phyloP scores from a whole-genome alignment of 495 filamentous ascomycete species.

The Talaromyces proteolyticus region DNA sequence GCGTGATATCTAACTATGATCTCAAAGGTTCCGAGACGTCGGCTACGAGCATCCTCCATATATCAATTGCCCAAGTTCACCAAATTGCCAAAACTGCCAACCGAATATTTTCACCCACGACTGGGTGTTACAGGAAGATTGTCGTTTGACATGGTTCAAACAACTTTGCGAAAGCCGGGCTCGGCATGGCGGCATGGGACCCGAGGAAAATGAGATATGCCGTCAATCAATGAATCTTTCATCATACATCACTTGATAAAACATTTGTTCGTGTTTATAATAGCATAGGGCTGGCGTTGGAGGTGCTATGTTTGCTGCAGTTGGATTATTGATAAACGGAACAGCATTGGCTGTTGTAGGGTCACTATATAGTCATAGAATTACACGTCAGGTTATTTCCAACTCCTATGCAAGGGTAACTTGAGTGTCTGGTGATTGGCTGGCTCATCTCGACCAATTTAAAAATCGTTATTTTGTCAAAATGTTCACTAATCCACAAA shows the following conservation, averaged over 20 bases:
- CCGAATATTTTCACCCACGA: slow-evolving; percentile 84
- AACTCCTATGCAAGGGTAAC: too few species aligned
- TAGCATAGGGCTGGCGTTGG: neutral
- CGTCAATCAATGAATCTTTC: neutral
- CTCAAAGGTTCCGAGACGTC: slow-evolving; percentile 91
- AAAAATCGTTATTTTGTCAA: neutral
- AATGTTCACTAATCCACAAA: neutral
- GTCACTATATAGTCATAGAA: too few species aligned
- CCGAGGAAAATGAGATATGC: slow-evolving; percentile 4
- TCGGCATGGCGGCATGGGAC: neutral
- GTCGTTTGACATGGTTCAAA: slow-evolving; percentile 94
- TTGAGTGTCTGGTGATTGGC: neutral
- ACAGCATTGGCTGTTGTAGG: neutral
- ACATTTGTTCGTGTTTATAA: neutral
- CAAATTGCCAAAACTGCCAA: slow-evolving; percentile 85
- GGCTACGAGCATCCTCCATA: slow-evolving; percentile 98
- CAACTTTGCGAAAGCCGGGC: slow-evolving; percentile 51
- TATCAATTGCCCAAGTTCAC: slow-evolving; percentile 95
- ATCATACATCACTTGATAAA: neutral
- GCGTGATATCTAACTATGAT: slow-evolving; percentile 9
- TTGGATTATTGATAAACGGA: neutral
- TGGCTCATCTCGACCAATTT: neutral
- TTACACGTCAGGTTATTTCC: too few species aligned
- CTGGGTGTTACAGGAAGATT: slow-evolving; percentile 85
- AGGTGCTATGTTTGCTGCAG: neutral